Conservation (phyloP, 78 protist genomes). For the Polysphondylium violaceum region DNA sequence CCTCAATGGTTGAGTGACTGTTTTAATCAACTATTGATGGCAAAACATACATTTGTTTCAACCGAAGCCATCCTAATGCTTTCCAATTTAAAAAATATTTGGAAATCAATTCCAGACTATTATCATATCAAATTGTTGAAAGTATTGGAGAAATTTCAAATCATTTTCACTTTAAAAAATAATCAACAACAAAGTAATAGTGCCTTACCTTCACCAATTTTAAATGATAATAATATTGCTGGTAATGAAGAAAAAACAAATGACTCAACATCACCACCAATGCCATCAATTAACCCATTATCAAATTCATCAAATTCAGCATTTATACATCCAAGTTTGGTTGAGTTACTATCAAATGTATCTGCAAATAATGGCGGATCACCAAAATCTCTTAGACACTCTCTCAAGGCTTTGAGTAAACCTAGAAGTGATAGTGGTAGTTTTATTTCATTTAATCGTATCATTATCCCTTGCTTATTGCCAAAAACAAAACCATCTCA, state of each 20-base stretch:
- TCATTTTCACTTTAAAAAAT: conserved; percentile 45
- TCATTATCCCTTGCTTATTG: conserved; percentile 55
- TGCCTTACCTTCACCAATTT: neutral
- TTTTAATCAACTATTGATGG: conserved; percentile 13
- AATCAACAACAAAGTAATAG: neutral
- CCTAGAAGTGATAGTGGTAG: neutral
- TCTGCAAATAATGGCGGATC: neutral
- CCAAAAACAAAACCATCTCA: conserved; percentile 65
- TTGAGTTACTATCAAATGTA: too few relatives aligned
- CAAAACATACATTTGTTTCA: conserved; percentile 23
- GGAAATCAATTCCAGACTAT: conserved; percentile 65
- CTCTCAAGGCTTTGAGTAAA: neutral
- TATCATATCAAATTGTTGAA: conserved; percentile 36
- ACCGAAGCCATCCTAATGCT: conserved; percentile 31
- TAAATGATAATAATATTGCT: too few relatives aligned
- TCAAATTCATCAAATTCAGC: conserved; percentile 11
- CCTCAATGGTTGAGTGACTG: conserved; percentile 80
- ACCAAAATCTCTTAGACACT: conserved; percentile 12
- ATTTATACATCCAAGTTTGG: neutral
- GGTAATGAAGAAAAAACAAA: neutral
- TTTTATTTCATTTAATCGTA: conserved; percentile 15
- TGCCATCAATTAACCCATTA: conserved; percentile 11
- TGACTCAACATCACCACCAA: conserved; percentile 1
- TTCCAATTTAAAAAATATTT: conserved; percentile 7
- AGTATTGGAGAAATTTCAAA: conserved; percentile 36